Conservation (phyloP, 176 grass and related monocot species). For the Luzula sylvatica region DNA sequence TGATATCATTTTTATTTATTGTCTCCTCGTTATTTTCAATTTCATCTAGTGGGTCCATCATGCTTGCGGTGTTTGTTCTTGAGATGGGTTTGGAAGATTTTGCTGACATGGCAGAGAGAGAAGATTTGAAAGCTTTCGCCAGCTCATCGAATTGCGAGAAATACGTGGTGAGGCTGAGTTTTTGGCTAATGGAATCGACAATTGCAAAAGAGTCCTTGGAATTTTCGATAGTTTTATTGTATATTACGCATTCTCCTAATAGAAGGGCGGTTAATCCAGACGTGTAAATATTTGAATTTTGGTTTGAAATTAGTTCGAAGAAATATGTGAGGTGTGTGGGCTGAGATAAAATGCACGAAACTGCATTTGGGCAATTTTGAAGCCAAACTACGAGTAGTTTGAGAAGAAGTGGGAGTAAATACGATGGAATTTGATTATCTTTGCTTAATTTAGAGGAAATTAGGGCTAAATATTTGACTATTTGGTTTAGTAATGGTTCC, state of each 20-base stretch:
- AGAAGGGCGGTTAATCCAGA: slow-evolving; percentile 83
- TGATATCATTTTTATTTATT: background rate
- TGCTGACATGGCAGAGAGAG: slow-evolving; percentile 23
- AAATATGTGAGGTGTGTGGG: slow-evolving; percentile 70
- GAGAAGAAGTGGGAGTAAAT: slow-evolving; percentile 70
- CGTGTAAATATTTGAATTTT: slow-evolving; percentile 42
- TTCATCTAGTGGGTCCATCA: slow-evolving; percentile 63
- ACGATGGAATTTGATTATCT: slow-evolving; percentile 28
- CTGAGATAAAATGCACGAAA: slow-evolving; percentile 66
- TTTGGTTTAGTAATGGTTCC: slow-evolving; percentile 64
- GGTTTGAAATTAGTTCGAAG: slow-evolving; percentile 68
- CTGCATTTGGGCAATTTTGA: slow-evolving; percentile 72
- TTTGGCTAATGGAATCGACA: slow-evolving; percentile 84
- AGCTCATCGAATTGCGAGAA: slow-evolving; percentile 83
- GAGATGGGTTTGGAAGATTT: slow-evolving; percentile 53
- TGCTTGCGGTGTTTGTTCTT: slow-evolving; percentile 71
- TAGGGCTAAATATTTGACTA: slow-evolving; percentile 72
- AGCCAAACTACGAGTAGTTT: slow-evolving; percentile 72
- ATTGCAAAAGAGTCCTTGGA: slow-evolving; percentile 68
- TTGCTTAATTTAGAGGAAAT: slow-evolving; percentile 46
- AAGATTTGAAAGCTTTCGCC: slow-evolving; percentile 39
- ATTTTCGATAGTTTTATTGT: slow-evolving; percentile 64
- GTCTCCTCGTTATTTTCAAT: slow-evolving; percentile 32
- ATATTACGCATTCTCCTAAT: slow-evolving; percentile 74
- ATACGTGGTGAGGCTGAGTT: slow-evolving; percentile 67